Evolutionary conservation across 2,329 filamentous ascomycete genomes (phyloP).

Genomic region (Trichoderma pleuroti): DNA sequence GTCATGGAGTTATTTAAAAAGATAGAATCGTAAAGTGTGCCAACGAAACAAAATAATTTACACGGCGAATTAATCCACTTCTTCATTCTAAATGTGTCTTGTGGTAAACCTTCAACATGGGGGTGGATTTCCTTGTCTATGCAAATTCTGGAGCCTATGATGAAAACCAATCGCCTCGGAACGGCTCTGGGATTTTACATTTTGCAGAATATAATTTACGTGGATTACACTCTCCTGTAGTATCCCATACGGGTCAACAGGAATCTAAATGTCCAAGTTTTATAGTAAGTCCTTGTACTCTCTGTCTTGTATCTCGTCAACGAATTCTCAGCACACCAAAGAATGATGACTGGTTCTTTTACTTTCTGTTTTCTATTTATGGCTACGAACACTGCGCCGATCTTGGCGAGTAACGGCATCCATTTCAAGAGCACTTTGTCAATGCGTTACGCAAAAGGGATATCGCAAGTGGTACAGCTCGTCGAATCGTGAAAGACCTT

Average conservation of each 20-base stretch:
- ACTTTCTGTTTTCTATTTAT: conserved; percentile 39
- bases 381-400: conserved; percentile 35
- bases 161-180: conserved; percentile 13
- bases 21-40: background rate
- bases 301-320: no score
- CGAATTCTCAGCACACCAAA: conserved; percentile 32
- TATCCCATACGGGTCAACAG: conserved; percentile 26
- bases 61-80: background rate
- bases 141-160: conserved; percentile 36
- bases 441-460: conserved; percentile 34
- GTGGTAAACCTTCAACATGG: conserved; percentile 20
- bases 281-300: conserved; percentile 38
- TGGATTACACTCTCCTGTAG: conserved; percentile 34
- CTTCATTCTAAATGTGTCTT: background rate
- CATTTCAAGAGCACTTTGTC: conserved; percentile 35
- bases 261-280: conserved; percentile 33
- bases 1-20: background rate
- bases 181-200: conserved; percentile 19
- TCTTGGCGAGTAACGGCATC: conserved; percentile 36
- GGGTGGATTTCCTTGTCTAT: conserved; percentile 32
- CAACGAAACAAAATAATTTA: background rate
- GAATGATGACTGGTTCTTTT: conserved; percentile 33
- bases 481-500: conserved; percentile 28
- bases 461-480: conserved; percentile 30
- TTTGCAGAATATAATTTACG: conserved; percentile 38